Base-by-base conservation (phyloP, 2,329 filamentous ascomycete genomes). In the Fragosphaeria purpurea region DNA sequence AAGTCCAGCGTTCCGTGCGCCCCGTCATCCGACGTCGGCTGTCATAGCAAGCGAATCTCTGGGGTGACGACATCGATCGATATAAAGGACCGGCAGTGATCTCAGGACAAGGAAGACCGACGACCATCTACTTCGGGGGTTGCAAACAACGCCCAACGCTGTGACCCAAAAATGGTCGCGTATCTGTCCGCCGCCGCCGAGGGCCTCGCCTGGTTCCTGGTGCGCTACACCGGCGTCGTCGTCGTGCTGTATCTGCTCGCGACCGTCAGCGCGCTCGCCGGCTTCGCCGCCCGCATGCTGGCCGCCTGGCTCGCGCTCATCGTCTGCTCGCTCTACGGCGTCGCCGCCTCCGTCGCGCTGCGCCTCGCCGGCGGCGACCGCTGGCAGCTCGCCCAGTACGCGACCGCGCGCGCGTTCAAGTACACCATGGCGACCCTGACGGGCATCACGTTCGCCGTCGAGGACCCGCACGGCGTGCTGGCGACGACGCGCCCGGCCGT, bases 371-470 rank as follows among this genome's bases (percentile, higher is more conserved):
- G 89, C 53, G 79, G 85, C 60, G 82, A 48, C 45, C 53, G 52
- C 12, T 56, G 82, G 53, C 82, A 85, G 50, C 79, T 88, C 56
- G 80, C 86, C 33, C 93, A 97, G 74, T 97, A 89, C 88, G 81
- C 87, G 40, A 81, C 81, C 8, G 93, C 74, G 7, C 80, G 89
- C 54, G 69, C 76, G 56, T 97, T 95, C 76, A 86, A 90, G 66
- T 86, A 80, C 70, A 65, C 78, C 58, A 94, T 95, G 85, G 75
- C 75, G 58, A 66, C 77, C 44, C 77, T 80, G 45, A 89, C 88
- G 1, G 91, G 91, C 53, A 76, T 96, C 46, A 77, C 74, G 53
- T 96, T 97, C 64, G 74, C 79, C 55, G 69, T 95, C 46, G 76
- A 84, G 43, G 88, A 90, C 60, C 73, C 80, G 40, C 64, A 80